Evolutionary conservation across 2,329 filamentous ascomycete species (phyloP), one percentile per base, ranked within the genome.

Genomic region (Fusarium liriodendri): DNA sequence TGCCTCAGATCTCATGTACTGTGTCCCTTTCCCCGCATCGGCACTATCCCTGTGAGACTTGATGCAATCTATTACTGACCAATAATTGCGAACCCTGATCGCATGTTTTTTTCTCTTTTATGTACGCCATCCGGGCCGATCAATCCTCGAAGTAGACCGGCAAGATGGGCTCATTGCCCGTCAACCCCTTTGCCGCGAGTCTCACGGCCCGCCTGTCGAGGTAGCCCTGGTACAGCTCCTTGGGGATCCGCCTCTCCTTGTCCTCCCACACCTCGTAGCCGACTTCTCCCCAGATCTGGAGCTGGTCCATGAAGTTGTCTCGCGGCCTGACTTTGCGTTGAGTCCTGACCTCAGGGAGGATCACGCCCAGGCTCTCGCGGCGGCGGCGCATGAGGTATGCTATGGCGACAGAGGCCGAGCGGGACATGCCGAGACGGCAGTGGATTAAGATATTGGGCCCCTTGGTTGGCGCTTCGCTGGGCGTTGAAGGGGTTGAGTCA

Each of bases 391-490:
- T 82, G 13, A 82, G 74, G 64, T 82, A 82, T 47, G 80, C 80
- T 37, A 82, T 76, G 10, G 79, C 68, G 13, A 76, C 75, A 3
- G 80, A 77, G 7, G 81, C 77, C 2, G 80, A 81, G 16, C 80
- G 79, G 20, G 81, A 82, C 33, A 80, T 69, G 7, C 81, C 81
- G 33, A 70, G 62, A 40, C 85, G 82, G 66, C 81, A 83, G 61
- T 81, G 80, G 11, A 82, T 74, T 3, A 82, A 69, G n/a, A 82
- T 78, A 40, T 72, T 74, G 33, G 63, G 47, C 20, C 61, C 64
- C 55, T 45, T 60, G 25, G 33, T 22, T n/a, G 45, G 50, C 16
- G 54, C 47, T 25, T 71, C 70, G 32, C 45, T 64, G 13, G 59
- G 66, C 1, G 64, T 71, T 13, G 58, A 60, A 20, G 73, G 57